A percentile compares a stretch with the other conserved stretches of the same genome.
These are phyloP conservation scores for Apiotrichum laibachii DNA, from an alignment of 1,284 basidiomycete genomes.

Conservation along the genomic window DNA sequence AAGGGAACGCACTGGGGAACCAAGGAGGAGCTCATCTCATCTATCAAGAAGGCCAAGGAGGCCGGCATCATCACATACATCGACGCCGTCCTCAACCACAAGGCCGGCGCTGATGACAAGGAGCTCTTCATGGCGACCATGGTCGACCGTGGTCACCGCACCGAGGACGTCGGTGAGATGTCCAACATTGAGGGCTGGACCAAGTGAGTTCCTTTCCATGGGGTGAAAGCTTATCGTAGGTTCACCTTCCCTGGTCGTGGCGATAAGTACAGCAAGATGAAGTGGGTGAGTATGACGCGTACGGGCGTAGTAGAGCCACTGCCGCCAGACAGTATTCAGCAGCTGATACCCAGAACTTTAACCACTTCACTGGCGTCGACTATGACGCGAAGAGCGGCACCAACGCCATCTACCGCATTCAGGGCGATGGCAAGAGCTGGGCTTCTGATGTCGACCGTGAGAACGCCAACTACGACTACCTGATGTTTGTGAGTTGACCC, in stretches of 20 bases:
- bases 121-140: conserved; percentile 74
- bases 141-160: conserved; percentile 60
- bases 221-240: conserved; percentile 43
- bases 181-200: conserved; percentile 84
- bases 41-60: conserved; percentile 56
- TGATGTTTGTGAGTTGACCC: conserved; percentile 44
- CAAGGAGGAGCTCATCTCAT: conserved; percentile 70
- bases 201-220: conserved; percentile 30
- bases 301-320: too few species aligned
- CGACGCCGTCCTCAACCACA: conserved; percentile 58
- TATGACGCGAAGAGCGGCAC: conserved; percentile 71
- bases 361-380: conserved; percentile 69
- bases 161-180: conserved; percentile 59
- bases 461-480: conserved; percentile 54
- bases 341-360: conserved; percentile 39
- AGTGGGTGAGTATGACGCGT: conserved; percentile 46
- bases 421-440: conserved; percentile 60
- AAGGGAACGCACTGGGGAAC: conserved; percentile 86
- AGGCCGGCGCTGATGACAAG: conserved; percentile 70
- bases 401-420: conserved; percentile 61
- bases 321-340: too few species aligned
- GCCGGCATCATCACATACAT: conserved; percentile 51
- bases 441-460: conserved; percentile 53
- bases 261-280: conserved; percentile 60
- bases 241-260: conserved; percentile 78